Evolutionary conservation across 2,329 filamentous ascomycete species (phyloP), one percentile per base, ranked within the genome.

Genomic region (Elsinoe batatas): DNA sequence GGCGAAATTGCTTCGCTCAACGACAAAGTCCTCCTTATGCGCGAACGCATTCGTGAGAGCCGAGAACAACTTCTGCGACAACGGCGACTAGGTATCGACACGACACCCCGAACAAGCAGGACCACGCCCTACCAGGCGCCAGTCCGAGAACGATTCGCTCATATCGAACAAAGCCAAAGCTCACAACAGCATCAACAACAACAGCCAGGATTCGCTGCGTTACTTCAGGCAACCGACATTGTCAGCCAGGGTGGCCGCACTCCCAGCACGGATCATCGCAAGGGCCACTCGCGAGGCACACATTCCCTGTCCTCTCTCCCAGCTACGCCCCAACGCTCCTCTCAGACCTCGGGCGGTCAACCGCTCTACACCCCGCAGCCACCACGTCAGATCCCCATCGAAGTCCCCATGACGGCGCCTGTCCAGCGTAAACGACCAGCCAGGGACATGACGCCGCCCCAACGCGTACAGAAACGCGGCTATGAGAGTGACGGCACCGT

Each of bases 241-340:
- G 77, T 91, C 40, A 89, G 82, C 67, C 85, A 89, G 63, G 86
- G 89, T 62, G 83, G 83, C 63, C 82, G 81, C 60, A 89, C 85
- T 62, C 84, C 87, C 1, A 84, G 15, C 10, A 32, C 26, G 11
- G 53, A 87, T 1, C 82, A 77, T 71, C 68, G 78, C 74, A 64
- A 77, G 68, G 81, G 81, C 56, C 89, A 95, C 67, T 81, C 79
- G 15, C 82, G 89, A 61, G 87, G 85, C 57, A 81, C 84, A 30
- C 88, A 94, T 67, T 93, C 88, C 43, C 76, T 95, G 68, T 94
- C 90, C 0, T 93, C 90, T 1, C 74, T 95, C 4, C 89, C 89
- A 6, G 83, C 82, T 5, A 95, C 89, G 2, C 88, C 89, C 8
- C 73, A 75, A 42, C 77, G 81, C 12, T 69, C 75, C 10, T 40